Base-by-base conservation (phyloP, 768 basidiomycete genomes). In the Coprinellus aureogranulatus region DNA sequence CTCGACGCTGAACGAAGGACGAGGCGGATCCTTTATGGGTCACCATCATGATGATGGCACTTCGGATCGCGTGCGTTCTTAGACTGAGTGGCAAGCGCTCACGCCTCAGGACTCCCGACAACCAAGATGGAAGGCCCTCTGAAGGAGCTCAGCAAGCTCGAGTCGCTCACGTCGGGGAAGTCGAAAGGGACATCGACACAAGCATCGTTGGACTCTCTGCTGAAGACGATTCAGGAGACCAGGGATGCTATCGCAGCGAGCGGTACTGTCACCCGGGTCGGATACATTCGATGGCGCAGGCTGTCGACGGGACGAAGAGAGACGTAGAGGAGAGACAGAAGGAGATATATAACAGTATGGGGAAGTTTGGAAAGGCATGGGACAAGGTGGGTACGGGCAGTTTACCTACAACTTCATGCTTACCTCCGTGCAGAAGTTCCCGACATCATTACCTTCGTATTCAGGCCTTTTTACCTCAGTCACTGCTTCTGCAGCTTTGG, bases 311-410 rank as follows among this genome's bases (percentile, higher is more conserved):
- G 0, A 84, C 73, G 71, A 94, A 90, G 85, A 93, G 87, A 68
- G 91, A 92, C 57, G 77, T 94, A 1, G 91, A 92, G 57, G 91
- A 94, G 34, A 81, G 87, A 2, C 87, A 94, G 77, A 98, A 95
- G 70, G 94, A 94, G 63, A 80, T 93, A 31, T 92, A 95, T 64
- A 83, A 80, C 20, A 85, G 87, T 2, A 72, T 97, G 9, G 82
- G 86, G 26, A 84, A 84, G 62, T 78, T 95, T 37, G 92, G 92
- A 27, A 98, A 94, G 73, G 81, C 86, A 0, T 71, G 98, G 68
- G 96, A 98, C 67, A 98, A 97, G 88, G 96, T 91, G 55, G 42
- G 79, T 58, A 41, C 37, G 28, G 25, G 11, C 12, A 23, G 40
- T 52, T 26, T 10, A 18, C 20, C 39, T 48, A 25, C 53, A 18